A percentile compares a stretch with the other conserved stretches of the same genome.
phyloP scores from a whole-genome alignment of 768 basidiomycete genomes.

The Scleroderma citrinum region DNA sequence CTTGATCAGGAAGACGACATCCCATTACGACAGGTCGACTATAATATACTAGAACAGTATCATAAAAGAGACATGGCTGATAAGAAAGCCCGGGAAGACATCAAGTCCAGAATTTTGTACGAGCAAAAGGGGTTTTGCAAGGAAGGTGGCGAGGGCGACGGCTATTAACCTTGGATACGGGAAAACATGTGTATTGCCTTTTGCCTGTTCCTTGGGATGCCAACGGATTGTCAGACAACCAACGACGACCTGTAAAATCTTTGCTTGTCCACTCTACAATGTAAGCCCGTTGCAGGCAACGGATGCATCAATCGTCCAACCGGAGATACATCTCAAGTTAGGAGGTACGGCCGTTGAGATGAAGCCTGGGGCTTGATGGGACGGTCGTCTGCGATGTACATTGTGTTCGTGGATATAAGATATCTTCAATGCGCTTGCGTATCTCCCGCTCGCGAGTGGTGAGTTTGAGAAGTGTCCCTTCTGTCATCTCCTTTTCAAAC shows the following conservation, averaged over 20 bases:
- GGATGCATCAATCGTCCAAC: no score
- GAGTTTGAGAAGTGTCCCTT: slow-evolving; percentile 57
- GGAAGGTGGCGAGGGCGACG: slow-evolving; percentile 95
- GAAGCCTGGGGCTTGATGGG: slow-evolving; percentile 30
- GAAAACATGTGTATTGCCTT: slow-evolving; percentile 10
- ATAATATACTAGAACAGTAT: slow-evolving; percentile 60
- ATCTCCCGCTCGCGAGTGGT: slow-evolving; percentile 75
- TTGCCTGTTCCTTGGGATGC: slow-evolving; percentile 1
- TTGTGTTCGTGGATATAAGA: slow-evolving; percentile 45
- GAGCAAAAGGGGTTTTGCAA: slow-evolving; percentile 87
- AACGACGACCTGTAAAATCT: background rate
- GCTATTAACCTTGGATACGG: slow-evolving; percentile 49
- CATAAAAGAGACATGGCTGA: slow-evolving; percentile 67
- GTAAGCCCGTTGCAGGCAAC: background rate
- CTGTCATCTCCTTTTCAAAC: slow-evolving; percentile 73
- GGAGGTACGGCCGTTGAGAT: slow-evolving; percentile 38
- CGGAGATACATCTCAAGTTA: slow-evolving; percentile 2
- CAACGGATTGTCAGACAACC: background rate
- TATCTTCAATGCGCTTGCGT: slow-evolving; percentile 71
- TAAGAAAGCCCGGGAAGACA: slow-evolving; percentile 77
- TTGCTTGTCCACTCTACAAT: background rate
- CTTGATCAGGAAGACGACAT: slow-evolving; percentile 89
- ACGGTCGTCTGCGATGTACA: slow-evolving; percentile 28
- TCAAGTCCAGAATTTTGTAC: slow-evolving; percentile 75
- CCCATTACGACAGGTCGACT: slow-evolving; percentile 70